Evolutionary conservation across 139 green algal genomes (phyloP).

Genomic region (Protoeuglena noctilucae): DNA sequence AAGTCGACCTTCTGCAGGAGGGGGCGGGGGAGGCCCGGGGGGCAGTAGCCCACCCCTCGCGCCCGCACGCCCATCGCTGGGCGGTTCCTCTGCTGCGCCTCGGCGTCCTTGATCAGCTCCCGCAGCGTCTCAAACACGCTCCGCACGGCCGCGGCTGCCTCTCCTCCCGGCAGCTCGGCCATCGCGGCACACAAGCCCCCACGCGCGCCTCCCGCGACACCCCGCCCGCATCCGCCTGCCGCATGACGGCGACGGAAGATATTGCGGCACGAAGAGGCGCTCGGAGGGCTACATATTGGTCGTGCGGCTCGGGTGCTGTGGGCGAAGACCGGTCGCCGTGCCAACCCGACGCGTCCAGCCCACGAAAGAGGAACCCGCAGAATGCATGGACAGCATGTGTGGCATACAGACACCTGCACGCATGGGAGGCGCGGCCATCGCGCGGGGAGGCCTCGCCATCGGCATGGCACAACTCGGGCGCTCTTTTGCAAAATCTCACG

Average conservation of each 20-base stretch:
- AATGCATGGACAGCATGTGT: too few relatives aligned
- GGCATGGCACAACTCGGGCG: too few relatives aligned
- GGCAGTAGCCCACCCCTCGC: slow-evolving; percentile 24
- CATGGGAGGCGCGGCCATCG: too few relatives aligned
- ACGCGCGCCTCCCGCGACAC: too few relatives aligned
- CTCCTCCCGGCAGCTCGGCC: too few relatives aligned
- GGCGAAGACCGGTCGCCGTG: not conserved
- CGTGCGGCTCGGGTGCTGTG: not conserved
- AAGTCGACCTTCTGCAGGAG: slow-evolving; percentile 49
- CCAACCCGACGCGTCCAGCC: too few relatives aligned
- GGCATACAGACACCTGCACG: too few relatives aligned
- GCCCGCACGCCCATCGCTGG: slow-evolving; percentile 8
- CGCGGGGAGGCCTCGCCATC: too few relatives aligned
- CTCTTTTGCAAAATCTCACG: too few relatives aligned
- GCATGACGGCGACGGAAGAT: not conserved
- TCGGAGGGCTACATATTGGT: not conserved
- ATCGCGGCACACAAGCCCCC: not conserved
- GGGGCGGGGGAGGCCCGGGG: slow-evolving; percentile 32
- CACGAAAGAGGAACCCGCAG: too few relatives aligned
- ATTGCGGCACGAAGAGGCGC: too few relatives aligned
- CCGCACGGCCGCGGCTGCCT: not conserved
- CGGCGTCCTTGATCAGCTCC: not conserved
- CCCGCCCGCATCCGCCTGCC: not conserved
- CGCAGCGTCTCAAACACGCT: not conserved
- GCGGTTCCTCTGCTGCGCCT: not conserved